phyloP scores from a whole-genome alignment of 1,139 yeast species.

The Lodderomyces margitis region DNA sequence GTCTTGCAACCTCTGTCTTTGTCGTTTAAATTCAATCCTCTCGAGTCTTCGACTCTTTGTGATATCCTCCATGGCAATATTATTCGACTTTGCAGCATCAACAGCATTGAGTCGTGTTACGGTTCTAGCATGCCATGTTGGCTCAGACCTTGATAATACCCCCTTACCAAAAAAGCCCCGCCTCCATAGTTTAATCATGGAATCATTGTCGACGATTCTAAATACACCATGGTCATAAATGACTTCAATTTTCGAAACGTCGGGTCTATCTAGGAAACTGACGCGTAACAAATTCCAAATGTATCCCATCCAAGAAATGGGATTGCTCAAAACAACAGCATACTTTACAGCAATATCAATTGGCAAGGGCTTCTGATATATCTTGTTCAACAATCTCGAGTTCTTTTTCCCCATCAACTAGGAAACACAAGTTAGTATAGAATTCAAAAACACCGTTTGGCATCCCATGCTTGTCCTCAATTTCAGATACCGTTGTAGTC shows the following conservation, averaged over 20 bases:
- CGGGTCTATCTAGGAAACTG: conserved; percentile 8
- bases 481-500: conserved; percentile 99
- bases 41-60: conserved; percentile 73
- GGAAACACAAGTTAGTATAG: conserved; percentile 15
- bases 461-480: conserved; percentile 1
- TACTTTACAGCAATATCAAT: conserved; percentile 8
- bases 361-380: conserved; percentile 50
- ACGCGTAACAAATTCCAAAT: conserved; percentile 27
- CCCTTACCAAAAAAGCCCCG: conserved; percentile 97
- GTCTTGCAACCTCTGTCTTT: conserved; percentile 40
- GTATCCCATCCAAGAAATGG: conserved; percentile 47
- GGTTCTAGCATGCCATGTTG: conserved; percentile 79
- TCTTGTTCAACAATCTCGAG: conserved; percentile 28
- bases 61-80: conserved; percentile 64
- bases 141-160: conserved; percentile 81
- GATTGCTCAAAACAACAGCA: conserved; percentile 1
- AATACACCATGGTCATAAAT: conserved; percentile 36
- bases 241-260: conserved; percentile 22
- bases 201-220: conserved; percentile 42
- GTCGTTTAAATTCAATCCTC: conserved; percentile 67
- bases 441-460: neutral
- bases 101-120: conserved; percentile 39
- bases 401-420: conserved; percentile 19
- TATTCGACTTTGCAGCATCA: conserved; percentile 19
- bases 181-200: conserved; percentile 68